Evolutionary conservation across 1,284 basidiomycete genomes (phyloP).

Genomic region (Trametes versicolor): DNA sequence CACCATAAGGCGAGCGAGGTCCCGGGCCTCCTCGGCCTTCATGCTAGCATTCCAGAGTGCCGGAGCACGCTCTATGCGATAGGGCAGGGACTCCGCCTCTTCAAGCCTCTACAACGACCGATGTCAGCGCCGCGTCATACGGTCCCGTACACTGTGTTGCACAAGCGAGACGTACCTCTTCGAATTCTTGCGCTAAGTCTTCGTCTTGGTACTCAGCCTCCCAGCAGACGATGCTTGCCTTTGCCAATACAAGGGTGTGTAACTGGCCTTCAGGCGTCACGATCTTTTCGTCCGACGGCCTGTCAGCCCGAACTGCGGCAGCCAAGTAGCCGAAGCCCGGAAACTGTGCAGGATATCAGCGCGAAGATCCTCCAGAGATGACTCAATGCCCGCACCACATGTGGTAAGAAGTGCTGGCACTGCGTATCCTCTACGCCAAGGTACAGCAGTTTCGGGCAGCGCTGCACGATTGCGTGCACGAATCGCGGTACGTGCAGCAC

Average conservation of each 20-base stretch:
- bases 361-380: too few relatives aligned
- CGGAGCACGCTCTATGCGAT: too few relatives aligned
- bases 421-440: constrained; percentile 11
- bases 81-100: too few relatives aligned
- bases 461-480: background rate
- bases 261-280: too few relatives aligned
- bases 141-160: background rate
- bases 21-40: background rate
- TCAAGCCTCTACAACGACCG: too few relatives aligned
- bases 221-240: background rate
- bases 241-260: background rate
- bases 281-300: too few relatives aligned
- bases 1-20: background rate
- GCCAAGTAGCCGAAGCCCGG: too few relatives aligned
- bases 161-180: background rate
- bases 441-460: background rate
- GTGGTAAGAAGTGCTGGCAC: background rate
- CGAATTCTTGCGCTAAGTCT: background rate
- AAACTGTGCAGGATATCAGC: too few relatives aligned
- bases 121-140: too few relatives aligned
- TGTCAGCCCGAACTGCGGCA: too few relatives aligned
- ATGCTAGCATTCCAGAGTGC: background rate
- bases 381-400: too few relatives aligned
- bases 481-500: constrained; percentile 3
- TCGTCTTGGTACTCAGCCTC: background rate